A percentile compares a stretch with the other conserved stretches of the same genome.
These are phyloP conservation scores for Amaranthus palmeri DNA, from an alignment of 148 eudicot genomes.

Conservation along the genomic window DNA sequence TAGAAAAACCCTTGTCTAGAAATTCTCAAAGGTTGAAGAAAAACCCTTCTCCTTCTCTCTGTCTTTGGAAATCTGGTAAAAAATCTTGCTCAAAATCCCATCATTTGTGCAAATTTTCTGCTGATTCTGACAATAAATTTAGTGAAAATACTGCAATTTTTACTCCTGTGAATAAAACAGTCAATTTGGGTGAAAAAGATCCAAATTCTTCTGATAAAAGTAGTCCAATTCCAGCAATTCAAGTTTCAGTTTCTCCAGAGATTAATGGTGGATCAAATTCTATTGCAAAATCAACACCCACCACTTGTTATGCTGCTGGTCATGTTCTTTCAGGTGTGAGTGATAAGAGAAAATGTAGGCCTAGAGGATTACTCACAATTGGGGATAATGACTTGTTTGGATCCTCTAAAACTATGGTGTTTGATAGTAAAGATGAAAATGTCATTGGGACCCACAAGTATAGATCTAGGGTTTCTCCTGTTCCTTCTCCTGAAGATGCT, in stretches of 20 bases:
- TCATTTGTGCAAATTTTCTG: constrained; percentile 1
- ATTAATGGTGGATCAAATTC: constrained; percentile 47
- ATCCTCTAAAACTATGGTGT: constrained; percentile 22
- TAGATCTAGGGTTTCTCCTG: constrained; percentile 29
- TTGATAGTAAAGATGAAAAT: constrained; percentile 21
- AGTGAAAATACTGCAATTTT: constrained; percentile 15
- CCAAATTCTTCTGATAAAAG: constrained; percentile 15
- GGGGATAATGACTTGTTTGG: constrained; percentile 34
- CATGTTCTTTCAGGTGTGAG: constrained; percentile 64
- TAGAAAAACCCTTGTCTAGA: constrained; percentile 22
- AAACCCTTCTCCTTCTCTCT: constrained; percentile 16
- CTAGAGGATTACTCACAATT: constrained; percentile 67
- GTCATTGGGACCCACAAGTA: constrained; percentile 1
- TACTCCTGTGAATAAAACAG: constrained; percentile 39
- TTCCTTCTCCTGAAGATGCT: constrained; percentile 62
- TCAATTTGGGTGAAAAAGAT: constrained; percentile 20
- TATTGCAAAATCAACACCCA: constrained; percentile 42
- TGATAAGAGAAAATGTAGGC: constrained; percentile 70
- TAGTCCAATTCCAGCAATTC: constrained; percentile 54
- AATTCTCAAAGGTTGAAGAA: constrained; percentile 20
- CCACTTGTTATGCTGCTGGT: constrained; percentile 72
- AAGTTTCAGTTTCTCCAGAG: constrained; percentile 75
- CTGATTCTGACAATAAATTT: not conserved
- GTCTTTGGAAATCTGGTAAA: constrained; percentile 17
- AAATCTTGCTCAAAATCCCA: constrained; percentile 23